Evolutionary conservation across 208 protist species (phyloP).

Genomic region (Acanthamoeba royreba): DNA sequence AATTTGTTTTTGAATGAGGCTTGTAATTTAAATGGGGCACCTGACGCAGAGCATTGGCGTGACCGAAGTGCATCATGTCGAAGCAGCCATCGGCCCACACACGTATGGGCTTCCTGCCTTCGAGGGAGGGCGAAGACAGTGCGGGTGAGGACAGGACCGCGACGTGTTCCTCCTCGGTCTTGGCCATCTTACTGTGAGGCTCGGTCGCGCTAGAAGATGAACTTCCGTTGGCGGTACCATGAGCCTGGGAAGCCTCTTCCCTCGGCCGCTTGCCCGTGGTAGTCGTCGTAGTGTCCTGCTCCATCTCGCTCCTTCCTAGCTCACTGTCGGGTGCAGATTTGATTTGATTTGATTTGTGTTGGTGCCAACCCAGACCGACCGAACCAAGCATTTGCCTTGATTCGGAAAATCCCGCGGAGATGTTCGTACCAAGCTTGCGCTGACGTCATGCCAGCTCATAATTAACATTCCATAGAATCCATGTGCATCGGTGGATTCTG

Average conservation of each 20-base stretch:
- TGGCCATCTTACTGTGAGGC: not conserved
- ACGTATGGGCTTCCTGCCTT: not conserved
- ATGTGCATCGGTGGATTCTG: no score
- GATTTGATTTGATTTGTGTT: no score
- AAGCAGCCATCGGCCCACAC: conserved; percentile 97
- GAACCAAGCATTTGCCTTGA: no score
- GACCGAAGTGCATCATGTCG: conserved; percentile 96
- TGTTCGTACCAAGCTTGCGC: no score
- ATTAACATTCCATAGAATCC: no score
- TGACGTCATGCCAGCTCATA: no score
- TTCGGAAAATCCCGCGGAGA: no score
- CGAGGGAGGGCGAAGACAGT: not conserved
- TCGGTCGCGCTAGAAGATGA: not conserved
- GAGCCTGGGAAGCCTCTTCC: not conserved
- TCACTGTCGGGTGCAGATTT: not conserved
- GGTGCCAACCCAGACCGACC: no score
- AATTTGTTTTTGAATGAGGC: not conserved
- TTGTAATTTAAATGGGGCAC: not conserved
- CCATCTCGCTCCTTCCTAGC: not conserved
- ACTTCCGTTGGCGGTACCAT: not conserved
- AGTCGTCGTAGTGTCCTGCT: not conserved
- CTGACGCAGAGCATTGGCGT: conserved; percentile 68
- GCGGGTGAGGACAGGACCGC: not conserved
- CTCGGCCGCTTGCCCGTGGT: not conserved
- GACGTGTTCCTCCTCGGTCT: not conserved